Evolutionary conservation across 2,329 filamentous ascomycete species (phyloP).

Genomic region (Aureobasidium namibiae): DNA sequence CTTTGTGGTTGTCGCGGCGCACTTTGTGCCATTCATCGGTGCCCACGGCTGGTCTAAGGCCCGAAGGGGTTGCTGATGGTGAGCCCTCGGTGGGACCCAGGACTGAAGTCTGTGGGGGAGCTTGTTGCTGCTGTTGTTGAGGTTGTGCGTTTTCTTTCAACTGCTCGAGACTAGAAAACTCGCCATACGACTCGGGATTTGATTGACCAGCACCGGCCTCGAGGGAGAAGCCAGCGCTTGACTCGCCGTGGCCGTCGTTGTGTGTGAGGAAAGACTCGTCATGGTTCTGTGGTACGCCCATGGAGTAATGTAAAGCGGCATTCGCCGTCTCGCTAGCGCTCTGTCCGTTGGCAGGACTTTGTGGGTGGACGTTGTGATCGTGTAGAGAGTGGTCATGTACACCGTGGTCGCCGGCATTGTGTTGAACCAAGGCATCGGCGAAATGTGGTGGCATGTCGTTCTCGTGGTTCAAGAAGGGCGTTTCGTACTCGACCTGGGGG

Average conservation of each 20-base stretch:
- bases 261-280: conserved; percentile 42
- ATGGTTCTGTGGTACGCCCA: conserved; percentile 49
- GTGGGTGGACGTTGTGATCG: conserved; percentile 13
- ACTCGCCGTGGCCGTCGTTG: conserved; percentile 15
- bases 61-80: conserved; percentile 6
- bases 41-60: conserved; percentile 75
- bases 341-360: conserved; percentile 30
- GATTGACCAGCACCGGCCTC: conserved; percentile 14
- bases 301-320: conserved; percentile 46
- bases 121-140: conserved; percentile 33
- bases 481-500: conserved; percentile 22
- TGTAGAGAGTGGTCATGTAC: conserved; percentile 23
- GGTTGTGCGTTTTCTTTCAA: conserved; percentile 17
- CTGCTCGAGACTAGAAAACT: conserved; percentile 13
- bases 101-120: background rate
- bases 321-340: conserved; percentile 52
- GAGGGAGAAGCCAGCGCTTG: conserved; percentile 15
- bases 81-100: background rate
- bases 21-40: conserved; percentile 98
- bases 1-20: conserved; percentile 96
- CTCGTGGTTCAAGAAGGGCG: conserved; percentile 30
- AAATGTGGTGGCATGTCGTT: conserved; percentile 35
- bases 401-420: conserved; percentile 21
- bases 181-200: conserved; percentile 16
- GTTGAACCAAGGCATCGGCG: conserved; percentile 24